Base-by-base conservation (phyloP, 148 eudicot genomes). In the Fagopyrum esculentum region DNA sequence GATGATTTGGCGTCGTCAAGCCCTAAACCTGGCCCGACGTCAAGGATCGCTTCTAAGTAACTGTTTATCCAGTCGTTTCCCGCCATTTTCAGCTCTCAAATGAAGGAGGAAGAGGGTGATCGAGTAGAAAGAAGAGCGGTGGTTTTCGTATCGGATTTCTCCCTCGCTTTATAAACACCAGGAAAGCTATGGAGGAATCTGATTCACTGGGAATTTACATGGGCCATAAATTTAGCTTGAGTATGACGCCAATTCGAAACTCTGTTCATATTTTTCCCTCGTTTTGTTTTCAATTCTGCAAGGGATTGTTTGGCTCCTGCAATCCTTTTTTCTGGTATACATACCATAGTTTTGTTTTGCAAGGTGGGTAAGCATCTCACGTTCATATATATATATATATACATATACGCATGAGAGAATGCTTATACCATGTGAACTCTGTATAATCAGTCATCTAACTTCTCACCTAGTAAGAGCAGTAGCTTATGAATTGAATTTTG, bases 51-150 rank as follows among this genome's bases (percentile, higher is more conserved):
- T 83, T 95, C 99, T 71, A 95, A 73, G 81, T 95, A 95, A 78
- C 99, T 95, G 85, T 95, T 92, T 9, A 95, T 87, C 99, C 99
- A 95, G 59, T 95, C 99, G 76, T 95, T 95, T 81, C 99, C 99
- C 87, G 97, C 99, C 99, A 95, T 95, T 84, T 75, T 75, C 73
- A 1, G 61, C 26, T 56, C 19, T 55, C 64, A 29, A 59, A 29
- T 7, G 64, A 56, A 17, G n/a, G 61, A 17, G n/a, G 61, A 56
- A 56, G 61, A 56, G 6, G 61, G 17, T 16, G 61, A 30, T 1
- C 44, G 3, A 4, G 16, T 11, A 4, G 45, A 12, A 30, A 29
- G 68, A 26, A 9, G 68, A 61, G 0, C 4, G 59, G 64, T 55
- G 60, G n/a, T 10, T 40, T 64, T 30, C 6, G 0, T 11, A 13